These are phyloP conservation scores for Aspergillus tanneri DNA, from an alignment of 2,329 filamentous ascomycete genomes.

Conservation along the genomic window DNA sequence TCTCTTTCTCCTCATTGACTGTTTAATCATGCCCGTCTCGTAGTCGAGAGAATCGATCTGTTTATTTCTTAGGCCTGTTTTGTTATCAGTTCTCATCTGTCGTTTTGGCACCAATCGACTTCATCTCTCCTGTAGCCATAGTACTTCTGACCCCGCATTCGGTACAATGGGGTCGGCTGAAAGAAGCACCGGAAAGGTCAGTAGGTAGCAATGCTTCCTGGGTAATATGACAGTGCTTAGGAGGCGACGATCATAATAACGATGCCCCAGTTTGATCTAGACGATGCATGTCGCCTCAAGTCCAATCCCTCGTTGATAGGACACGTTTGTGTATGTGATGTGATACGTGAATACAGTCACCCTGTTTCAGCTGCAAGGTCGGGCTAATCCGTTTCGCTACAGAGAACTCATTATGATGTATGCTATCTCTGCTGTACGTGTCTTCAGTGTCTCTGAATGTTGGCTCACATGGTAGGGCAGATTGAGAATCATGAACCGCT, in stretches of 20 bases:
- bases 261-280: slow-evolving; percentile 22
- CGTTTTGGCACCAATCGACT: no score
- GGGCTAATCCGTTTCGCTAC: background rate
- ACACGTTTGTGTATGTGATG: slow-evolving; percentile 18
- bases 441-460: background rate
- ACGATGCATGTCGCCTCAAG: slow-evolving; percentile 23
- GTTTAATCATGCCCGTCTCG: no score
- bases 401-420: slow-evolving; percentile 22
- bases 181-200: slow-evolving; percentile 7
- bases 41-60: no score
- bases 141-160: no score
- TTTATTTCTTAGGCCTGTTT: no score
- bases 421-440: background rate
- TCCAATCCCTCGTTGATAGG: slow-evolving; percentile 21
- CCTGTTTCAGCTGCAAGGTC: no score
- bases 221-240: background rate
- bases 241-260: no score
- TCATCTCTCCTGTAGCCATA: no score
- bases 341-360: no score
- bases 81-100: no score
- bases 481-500: slow-evolving; percentile 24
- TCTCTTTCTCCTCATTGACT: no score
- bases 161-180: no score
- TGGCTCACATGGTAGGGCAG: slow-evolving; percentile 8
- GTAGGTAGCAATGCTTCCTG: background rate